A percentile compares a stretch with the other conserved stretches of the same genome.
These are phyloP conservation scores for Penicillium sp. DNA, from an alignment of 2,329 filamentous ascomycete species.

Conservation along the genomic window DNA sequence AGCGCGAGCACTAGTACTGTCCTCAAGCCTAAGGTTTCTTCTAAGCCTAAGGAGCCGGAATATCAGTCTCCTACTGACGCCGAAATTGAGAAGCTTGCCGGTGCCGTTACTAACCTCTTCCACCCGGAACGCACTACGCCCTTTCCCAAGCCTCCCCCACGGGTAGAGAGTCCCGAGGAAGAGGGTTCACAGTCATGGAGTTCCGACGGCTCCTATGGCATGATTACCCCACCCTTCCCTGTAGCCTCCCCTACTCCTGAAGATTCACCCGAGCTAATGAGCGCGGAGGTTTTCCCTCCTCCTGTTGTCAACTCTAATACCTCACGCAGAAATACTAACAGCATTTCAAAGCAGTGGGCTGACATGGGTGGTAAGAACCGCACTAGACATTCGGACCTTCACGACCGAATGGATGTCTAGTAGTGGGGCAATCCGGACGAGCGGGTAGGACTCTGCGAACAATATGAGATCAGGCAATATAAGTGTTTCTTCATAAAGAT, in stretches of 20 bases:
- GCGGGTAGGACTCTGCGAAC: background rate
- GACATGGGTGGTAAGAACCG: background rate
- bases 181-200: no score
- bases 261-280: background rate
- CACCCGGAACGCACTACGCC: background rate
- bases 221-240: background rate
- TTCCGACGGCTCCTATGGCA: background rate
- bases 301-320: background rate
- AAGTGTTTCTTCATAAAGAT: no score
- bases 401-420: background rate
- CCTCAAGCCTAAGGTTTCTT: background rate
- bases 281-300: background rate
- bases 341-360: background rate
- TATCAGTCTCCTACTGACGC: background rate
- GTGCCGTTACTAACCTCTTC: background rate
- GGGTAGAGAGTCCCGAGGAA: no score
- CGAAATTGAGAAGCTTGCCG: background rate
- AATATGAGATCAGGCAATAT: background rate
- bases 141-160: no score
- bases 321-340: background rate
- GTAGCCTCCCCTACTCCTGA: background rate
- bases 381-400: background rate
- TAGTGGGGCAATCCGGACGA: background rate
- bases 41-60: background rate
- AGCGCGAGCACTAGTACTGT: background rate